Conservation (phyloP, 192 early-diverging fungal species). For the Mycoemilia scoparia region DNA sequence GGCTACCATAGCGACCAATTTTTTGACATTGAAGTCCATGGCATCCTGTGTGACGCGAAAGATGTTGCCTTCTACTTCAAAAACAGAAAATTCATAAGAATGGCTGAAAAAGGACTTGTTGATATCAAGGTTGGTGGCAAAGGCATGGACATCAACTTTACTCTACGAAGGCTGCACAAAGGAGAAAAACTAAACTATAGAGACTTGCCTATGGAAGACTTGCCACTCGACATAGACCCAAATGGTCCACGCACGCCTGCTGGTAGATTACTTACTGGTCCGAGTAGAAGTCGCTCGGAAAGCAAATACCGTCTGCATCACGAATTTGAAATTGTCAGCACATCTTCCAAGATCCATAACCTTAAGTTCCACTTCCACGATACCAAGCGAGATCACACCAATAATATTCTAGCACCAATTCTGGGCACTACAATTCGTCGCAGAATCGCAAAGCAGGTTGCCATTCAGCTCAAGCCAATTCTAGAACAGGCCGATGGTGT, state of each 20-base stretch:
- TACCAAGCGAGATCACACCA: no score
- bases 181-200: slow-evolving; percentile 17
- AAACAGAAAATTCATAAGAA: slow-evolving; percentile 21
- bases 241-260: neutral
- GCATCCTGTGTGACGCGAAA: slow-evolving; percentile 21
- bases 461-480: no score
- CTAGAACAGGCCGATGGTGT: no score
- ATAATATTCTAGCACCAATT: no score
- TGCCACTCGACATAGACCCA: neutral
- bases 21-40: slow-evolving; percentile 18
- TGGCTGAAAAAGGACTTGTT: slow-evolving; percentile 26
- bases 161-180: slow-evolving; percentile 15
- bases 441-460: no score
- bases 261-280: neutral
- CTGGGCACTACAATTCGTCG: no score
- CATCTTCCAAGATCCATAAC: slow-evolving; percentile 18
- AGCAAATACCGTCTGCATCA: slow-evolving; percentile 7
- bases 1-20: slow-evolving; percentile 24
- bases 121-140: slow-evolving; percentile 15
- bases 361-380: slow-evolving; percentile 15
- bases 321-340: slow-evolving; percentile 17
- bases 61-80: slow-evolving; percentile 25
- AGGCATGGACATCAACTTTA: slow-evolving; percentile 20
- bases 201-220: neutral
- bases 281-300: neutral